Conservation (phyloP, 1,284 basidiomycete species). For the Meripilus lineatus region DNA sequence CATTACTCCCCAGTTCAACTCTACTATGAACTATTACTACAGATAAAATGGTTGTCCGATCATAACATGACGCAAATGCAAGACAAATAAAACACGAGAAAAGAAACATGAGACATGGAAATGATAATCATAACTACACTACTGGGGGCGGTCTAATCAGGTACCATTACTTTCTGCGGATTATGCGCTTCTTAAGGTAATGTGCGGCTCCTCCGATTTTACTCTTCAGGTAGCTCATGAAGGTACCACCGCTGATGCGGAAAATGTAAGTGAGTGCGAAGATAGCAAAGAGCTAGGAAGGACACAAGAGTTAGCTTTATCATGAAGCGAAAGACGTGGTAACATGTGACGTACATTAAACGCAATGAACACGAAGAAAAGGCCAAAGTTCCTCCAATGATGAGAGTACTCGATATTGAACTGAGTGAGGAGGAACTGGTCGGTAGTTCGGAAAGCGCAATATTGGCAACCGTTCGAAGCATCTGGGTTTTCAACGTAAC, state of each 20-base stretch:
- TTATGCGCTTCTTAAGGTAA: no score
- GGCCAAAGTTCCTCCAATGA: constrained; percentile 62
- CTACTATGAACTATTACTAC: no score
- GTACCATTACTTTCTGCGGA: no score
- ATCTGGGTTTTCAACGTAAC: constrained; percentile 61
- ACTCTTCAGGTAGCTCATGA: not conserved
- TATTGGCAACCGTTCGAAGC: constrained; percentile 50
- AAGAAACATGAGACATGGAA: no score
- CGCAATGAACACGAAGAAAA: constrained; percentile 57
- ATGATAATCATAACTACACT: no score
- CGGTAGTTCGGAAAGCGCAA: constrained; percentile 48
- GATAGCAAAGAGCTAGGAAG: constrained; percentile 23
- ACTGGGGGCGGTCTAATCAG: no score
- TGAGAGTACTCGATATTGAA: constrained; percentile 54
- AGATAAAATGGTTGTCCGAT: no score
- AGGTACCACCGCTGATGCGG: constrained; percentile 15
- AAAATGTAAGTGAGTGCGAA: constrained; percentile 34
- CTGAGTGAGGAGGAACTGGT: constrained; percentile 45
- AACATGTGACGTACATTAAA: constrained; percentile 51
- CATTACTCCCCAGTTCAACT: no score
- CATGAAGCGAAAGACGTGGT: not conserved
- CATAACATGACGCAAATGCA: no score
- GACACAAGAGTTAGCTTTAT: not conserved
- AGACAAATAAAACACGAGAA: no score
- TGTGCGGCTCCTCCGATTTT: no score